A percentile compares a stretch with the other conserved stretches of the same genome.
These are phyloP conservation scores for Rhypophila decipiens DNA, from an alignment of 495 filamentous ascomycete species.

Conservation along the genomic window DNA sequence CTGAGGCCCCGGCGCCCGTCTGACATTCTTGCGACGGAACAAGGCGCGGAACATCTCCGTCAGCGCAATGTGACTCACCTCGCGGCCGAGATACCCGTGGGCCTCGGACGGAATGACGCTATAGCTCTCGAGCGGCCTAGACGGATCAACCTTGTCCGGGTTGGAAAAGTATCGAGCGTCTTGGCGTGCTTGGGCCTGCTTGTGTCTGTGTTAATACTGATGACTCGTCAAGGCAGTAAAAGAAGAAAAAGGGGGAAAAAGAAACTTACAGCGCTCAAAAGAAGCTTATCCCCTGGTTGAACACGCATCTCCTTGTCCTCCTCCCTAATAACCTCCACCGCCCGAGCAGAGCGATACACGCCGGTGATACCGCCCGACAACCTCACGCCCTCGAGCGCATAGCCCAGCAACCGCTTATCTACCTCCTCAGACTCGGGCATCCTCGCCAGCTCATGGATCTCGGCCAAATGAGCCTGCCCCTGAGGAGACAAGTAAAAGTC, in stretches of 20 bases:
- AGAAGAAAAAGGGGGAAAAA: not conserved
- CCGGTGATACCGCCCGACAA: slow-evolving; percentile 40
- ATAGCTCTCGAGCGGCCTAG: slow-evolving; percentile 62
- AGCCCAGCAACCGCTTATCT: slow-evolving; percentile 41
- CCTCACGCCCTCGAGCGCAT: slow-evolving; percentile 48
- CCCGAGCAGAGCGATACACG: slow-evolving; percentile 45
- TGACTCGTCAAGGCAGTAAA: slow-evolving; percentile 15
- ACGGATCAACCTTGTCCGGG: slow-evolving; percentile 56
- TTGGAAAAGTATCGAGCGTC: slow-evolving; percentile 64
- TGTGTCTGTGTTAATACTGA: slow-evolving; percentile 5
- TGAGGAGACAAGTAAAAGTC: slow-evolving; percentile 65
- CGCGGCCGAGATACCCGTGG: slow-evolving; percentile 55
- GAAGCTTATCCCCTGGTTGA: slow-evolving; percentile 34
- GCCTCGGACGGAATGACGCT: slow-evolving; percentile 59
- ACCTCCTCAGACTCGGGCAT: slow-evolving; percentile 22
- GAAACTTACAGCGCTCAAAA: slow-evolving; percentile 48
- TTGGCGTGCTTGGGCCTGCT: slow-evolving; percentile 47
- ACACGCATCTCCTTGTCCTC: slow-evolving; percentile 37
- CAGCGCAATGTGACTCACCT: slow-evolving; percentile 56
- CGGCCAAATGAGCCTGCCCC: slow-evolving; percentile 49
- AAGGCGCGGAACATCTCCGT: slow-evolving; percentile 63
- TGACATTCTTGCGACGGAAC: slow-evolving; percentile 56
- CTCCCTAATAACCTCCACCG: slow-evolving; percentile 43
- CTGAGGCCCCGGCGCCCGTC: slow-evolving; percentile 60
- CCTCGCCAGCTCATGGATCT: slow-evolving; percentile 49